These are phyloP conservation scores for Prunus salicina DNA, from an alignment of 306 rosid species.

Conservation along the genomic window DNA sequence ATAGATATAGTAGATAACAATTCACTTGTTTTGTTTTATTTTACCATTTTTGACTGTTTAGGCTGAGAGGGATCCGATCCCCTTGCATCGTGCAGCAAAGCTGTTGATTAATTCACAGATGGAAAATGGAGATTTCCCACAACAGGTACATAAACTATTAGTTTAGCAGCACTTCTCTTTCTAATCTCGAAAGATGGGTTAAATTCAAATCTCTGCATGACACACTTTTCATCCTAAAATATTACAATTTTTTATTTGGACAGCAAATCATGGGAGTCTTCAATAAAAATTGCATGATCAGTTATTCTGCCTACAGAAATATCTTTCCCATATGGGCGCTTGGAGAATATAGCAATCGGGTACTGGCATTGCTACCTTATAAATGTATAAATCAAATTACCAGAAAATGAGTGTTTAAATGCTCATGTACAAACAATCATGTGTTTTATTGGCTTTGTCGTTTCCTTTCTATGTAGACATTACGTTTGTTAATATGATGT, in stretches of 20 bases:
- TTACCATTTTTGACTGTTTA: background rate
- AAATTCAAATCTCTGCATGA: too few species aligned
- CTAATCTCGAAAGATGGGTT: too few species aligned
- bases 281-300: conserved; percentile 52
- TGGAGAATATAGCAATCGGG: conserved; percentile 42
- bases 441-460: background rate
- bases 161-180: too few species aligned
- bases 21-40: background rate
- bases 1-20: background rate
- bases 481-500: background rate
- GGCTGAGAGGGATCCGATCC: conserved; percentile 55
- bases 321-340: conserved; percentile 83
- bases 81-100: conserved; percentile 60
- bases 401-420: background rate
- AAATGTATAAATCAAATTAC: background rate
- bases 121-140: conserved; percentile 68
- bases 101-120: conserved; percentile 55
- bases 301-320: conserved; percentile 58
- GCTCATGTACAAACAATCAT: background rate
- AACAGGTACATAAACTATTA: conserved; percentile 39
- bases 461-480: background rate
- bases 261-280: conserved; percentile 66
- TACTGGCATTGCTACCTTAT: conserved; percentile 12
- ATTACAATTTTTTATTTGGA: background rate
- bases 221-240: background rate